Conservation (phyloP, 441 rosid species). For the Pelargonium citronellum region DNA sequence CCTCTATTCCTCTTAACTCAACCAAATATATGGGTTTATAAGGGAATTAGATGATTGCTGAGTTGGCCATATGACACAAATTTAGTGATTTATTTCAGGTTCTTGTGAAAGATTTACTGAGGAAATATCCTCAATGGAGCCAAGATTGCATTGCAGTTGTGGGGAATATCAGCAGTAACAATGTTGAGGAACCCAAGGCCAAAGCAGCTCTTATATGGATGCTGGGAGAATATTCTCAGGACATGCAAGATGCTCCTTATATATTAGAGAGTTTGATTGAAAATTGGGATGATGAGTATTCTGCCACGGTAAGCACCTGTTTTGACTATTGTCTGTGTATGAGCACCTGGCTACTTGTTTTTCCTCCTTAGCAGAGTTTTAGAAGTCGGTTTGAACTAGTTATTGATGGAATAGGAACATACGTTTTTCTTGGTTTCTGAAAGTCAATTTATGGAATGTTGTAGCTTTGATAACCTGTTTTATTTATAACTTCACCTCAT, state of each 20-base stretch:
- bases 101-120: conserved; percentile 89
- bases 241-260: conserved; percentile 95
- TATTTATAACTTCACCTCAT: conserved; percentile 4
- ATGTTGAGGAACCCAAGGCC: conserved; percentile 89
- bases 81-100: conserved; percentile 47
- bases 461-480: neutral
- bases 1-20: neutral
- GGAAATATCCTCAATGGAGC: conserved; percentile 99
- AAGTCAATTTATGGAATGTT: conserved; percentile 9
- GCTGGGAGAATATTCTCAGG: conserved; percentile 96
- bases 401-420: neutral
- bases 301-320: conserved; percentile 51
- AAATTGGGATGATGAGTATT: conserved; percentile 91
- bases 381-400: neutral
- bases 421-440: conserved; percentile 11
- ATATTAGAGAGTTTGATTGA: conserved; percentile 75
- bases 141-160: conserved; percentile 99
- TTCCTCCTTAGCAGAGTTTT: conserved; percentile 2
- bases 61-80: conserved; percentile 13
- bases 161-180: conserved; percentile 88
- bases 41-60: neutral
- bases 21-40: conserved; percentile 3
- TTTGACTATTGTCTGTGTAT: conserved; percentile 15
- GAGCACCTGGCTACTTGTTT: neutral
- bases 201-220: conserved; percentile 98